phyloP scores from a whole-genome alignment of 2,329 filamentous ascomycete genomes.

The Emericellopsis cladophorae region DNA sequence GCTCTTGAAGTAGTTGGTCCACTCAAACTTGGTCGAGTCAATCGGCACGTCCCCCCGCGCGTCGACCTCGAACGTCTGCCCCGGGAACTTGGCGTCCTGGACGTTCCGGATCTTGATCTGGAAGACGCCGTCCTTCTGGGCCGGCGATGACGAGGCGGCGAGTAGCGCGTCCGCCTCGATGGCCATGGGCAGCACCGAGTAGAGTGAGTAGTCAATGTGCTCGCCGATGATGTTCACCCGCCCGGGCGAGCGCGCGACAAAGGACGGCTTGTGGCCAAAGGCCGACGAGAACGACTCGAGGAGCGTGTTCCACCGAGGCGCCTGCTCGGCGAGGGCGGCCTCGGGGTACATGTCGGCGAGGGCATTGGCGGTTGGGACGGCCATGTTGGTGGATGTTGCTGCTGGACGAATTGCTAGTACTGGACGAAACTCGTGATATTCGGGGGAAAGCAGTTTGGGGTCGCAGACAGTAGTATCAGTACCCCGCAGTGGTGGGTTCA shows the following conservation, averaged over 20 bases:
- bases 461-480: no score
- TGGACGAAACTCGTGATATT: no score
- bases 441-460: no score
- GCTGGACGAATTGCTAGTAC: no score
- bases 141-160: constrained; percentile 52
- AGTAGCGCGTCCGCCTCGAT: constrained; percentile 85
- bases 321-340: constrained; percentile 55
- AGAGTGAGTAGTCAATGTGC: constrained; percentile 97
- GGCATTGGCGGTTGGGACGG: constrained; percentile 63
- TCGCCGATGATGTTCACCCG: constrained; percentile 98
- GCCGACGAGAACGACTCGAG: constrained; percentile 55
- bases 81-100: constrained; percentile 60
- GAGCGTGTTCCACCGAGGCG: constrained; percentile 62
- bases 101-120: constrained; percentile 73
- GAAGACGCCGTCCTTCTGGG: constrained; percentile 35
- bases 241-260: constrained; percentile 81
- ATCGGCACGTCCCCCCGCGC: constrained; percentile 56
- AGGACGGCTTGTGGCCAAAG: constrained; percentile 62
- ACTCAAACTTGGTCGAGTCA: constrained; percentile 75
- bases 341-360: constrained; percentile 75
- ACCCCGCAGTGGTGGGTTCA: no score
- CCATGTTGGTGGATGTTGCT: constrained; percentile 21
- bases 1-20: constrained; percentile 98
- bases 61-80: constrained; percentile 62
- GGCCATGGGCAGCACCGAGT: constrained; percentile 91